Conservation (phyloP, 345 rosid species). For the Noccaea caerulescens region DNA sequence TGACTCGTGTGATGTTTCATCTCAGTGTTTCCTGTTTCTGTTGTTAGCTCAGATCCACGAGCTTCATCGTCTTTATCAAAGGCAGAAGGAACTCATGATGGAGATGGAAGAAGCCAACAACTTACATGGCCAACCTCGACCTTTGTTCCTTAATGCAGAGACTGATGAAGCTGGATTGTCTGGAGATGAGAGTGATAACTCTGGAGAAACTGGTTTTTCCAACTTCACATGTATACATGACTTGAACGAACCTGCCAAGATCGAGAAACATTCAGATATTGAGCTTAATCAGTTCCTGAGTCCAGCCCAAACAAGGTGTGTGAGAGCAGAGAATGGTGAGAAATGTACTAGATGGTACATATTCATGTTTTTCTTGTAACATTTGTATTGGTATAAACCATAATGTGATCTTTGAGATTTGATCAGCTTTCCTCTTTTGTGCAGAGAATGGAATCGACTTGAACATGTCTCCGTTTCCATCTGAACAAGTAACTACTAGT, state of each 20-base stretch:
- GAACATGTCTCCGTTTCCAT: slow-evolving; percentile 13
- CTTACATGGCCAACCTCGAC: neutral
- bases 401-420: neutral
- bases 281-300: slow-evolving; percentile 33
- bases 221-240: slow-evolving; percentile 32
- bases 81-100: slow-evolving; percentile 54
- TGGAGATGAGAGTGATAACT: slow-evolving; percentile 7
- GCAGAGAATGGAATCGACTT: slow-evolving; percentile 28
- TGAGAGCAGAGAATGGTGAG: slow-evolving; percentile 30
- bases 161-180: slow-evolving; percentile 30
- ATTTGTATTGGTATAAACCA: neutral
- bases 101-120: slow-evolving; percentile 45
- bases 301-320: slow-evolving; percentile 15
- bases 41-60: slow-evolving; percentile 48
- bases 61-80: slow-evolving; percentile 60
- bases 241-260: slow-evolving; percentile 49
- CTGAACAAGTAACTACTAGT: neutral
- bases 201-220: neutral
- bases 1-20: neutral
- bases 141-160: slow-evolving; percentile 31
- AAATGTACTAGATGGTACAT: neutral
- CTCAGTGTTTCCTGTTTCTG: neutral
- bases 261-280: slow-evolving; percentile 40
- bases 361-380: neutral
- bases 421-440: neutral